phyloP scores from a whole-genome alignment of 1,284 basidiomycete species.

The Hypsizygus ulmarius region DNA sequence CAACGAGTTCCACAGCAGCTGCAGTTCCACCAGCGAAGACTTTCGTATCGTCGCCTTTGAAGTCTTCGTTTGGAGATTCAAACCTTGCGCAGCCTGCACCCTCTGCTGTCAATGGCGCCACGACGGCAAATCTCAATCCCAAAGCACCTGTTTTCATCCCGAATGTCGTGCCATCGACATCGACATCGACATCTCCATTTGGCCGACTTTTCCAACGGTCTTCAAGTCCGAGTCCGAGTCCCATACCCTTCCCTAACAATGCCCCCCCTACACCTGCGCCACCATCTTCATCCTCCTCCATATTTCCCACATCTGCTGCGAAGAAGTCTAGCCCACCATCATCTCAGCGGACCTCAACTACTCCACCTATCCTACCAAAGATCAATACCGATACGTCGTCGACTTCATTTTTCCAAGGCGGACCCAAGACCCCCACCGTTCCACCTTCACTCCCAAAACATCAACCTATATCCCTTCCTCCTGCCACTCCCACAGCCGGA shows the following conservation, averaged over 20 bases:
- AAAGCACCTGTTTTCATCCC: slow-evolving; percentile 27
- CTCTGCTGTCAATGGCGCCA: neutral
- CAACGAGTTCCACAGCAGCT: neutral
- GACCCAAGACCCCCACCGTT: slow-evolving; percentile 16
- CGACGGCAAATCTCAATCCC: slow-evolving; percentile 20
- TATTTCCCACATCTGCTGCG: slow-evolving; percentile 13
- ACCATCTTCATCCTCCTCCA: slow-evolving; percentile 9
- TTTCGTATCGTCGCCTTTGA: neutral
- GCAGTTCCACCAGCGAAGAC: neutral
- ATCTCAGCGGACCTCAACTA: slow-evolving; percentile 14
- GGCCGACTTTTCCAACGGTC: slow-evolving; percentile 10
- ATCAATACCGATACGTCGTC: slow-evolving; percentile 31
- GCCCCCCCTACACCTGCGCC: slow-evolving; percentile 15
- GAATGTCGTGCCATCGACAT: slow-evolving; percentile 4
- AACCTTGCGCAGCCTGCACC: neutral
- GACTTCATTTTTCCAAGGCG: slow-evolving; percentile 12
- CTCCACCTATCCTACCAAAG: slow-evolving; percentile 27
- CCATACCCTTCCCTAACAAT: slow-evolving; percentile 12
- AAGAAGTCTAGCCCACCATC: slow-evolving; percentile 10
- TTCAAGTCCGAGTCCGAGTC: slow-evolving; percentile 18
- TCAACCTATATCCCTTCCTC: slow-evolving; percentile 38
- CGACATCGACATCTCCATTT: slow-evolving; percentile 8
- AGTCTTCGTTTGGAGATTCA: neutral
- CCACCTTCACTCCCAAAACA: slow-evolving; percentile 37
- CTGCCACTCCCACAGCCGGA: slow-evolving; percentile 28